These are phyloP conservation scores for Pezicula carpinea DNA, from an alignment of 2,329 filamentous ascomycete genomes.

Conservation along the genomic window DNA sequence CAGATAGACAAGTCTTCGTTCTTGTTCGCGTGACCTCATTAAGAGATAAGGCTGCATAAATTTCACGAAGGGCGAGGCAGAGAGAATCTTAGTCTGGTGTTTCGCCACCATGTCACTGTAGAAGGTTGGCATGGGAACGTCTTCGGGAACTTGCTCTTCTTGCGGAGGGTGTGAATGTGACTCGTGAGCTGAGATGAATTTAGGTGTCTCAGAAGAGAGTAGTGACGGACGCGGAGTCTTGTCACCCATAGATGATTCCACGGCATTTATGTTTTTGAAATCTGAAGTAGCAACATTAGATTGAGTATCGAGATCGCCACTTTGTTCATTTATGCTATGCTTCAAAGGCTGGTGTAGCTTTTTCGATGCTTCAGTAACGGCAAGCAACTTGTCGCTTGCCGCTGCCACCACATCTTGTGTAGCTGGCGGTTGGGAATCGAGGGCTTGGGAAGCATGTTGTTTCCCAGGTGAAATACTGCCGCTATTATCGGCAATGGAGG, in stretches of 20 bases:
- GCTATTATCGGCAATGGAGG: slow-evolving; percentile 51
- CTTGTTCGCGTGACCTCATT: slow-evolving; percentile 87
- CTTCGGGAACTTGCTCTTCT: slow-evolving; percentile 63
- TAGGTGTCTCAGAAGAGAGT: slow-evolving; percentile 10
- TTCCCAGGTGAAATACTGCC: slow-evolving; percentile 34
- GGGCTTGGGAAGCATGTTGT: slow-evolving; percentile 13
- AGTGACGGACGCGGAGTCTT: slow-evolving; percentile 1
- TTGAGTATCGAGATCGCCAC: neutral
- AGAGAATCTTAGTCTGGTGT: slow-evolving; percentile 88
- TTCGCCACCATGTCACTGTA: slow-evolving; percentile 95
- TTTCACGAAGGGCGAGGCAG: slow-evolving; percentile 92
- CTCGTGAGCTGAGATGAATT: slow-evolving; percentile 29
- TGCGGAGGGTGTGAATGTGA: slow-evolving; percentile 33
- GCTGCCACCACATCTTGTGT: slow-evolving; percentile 15
- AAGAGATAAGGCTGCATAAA: slow-evolving; percentile 92
- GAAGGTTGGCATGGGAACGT: slow-evolving; percentile 81
- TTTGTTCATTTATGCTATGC: slow-evolving; percentile 1
- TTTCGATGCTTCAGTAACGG: slow-evolving; percentile 11
- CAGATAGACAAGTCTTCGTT: slow-evolving; percentile 76
- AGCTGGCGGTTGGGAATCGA: slow-evolving; percentile 2
- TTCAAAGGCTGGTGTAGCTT: neutral
- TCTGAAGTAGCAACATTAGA: slow-evolving; percentile 3
- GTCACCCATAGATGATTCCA: slow-evolving; percentile 5
- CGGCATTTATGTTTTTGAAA: slow-evolving; percentile 8
- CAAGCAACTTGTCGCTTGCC: slow-evolving; percentile 22